These are phyloP conservation scores for Nakazawaea ambrosiae DNA, from an alignment of 805 yeast species.

Conservation along the genomic window DNA sequence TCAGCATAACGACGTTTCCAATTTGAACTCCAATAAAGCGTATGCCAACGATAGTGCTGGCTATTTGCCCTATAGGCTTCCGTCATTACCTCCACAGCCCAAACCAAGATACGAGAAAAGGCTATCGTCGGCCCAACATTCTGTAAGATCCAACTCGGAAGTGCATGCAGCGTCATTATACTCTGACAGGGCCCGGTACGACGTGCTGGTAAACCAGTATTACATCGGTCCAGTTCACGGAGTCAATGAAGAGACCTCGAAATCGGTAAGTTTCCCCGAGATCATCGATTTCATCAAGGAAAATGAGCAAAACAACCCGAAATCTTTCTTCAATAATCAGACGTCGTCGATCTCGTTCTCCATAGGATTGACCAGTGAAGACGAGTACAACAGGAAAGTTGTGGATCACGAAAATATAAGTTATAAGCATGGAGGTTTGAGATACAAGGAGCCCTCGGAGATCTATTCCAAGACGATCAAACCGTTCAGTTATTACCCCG, in stretches of 20 bases:
- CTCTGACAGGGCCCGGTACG: conserved; percentile 36
- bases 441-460: conserved; percentile 62
- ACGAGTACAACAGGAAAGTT: conserved; percentile 20
- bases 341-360: conserved; percentile 39
- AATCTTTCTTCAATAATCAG: conserved; percentile 25
- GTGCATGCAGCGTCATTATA: background rate
- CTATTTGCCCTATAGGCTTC: conserved; percentile 2
- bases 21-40: too few relatives aligned
- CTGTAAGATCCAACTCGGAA: background rate
- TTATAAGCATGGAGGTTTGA: conserved; percentile 26
- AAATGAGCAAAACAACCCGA: conserved; percentile 30
- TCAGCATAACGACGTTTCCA: too few relatives aligned
- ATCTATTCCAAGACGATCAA: conserved; percentile 66
- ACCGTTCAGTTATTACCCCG: conserved; percentile 88
- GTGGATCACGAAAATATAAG: conserved; percentile 11
- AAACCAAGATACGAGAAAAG: conserved; percentile 8
- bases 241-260: conserved; percentile 25
- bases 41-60: too few relatives aligned
- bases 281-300: conserved; percentile 39
- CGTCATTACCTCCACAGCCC: conserved; percentile 5
- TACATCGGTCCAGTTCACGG: conserved; percentile 44
- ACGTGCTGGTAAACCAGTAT: conserved; percentile 58
- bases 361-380: conserved; percentile 36
- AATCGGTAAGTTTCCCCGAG: conserved; percentile 50
- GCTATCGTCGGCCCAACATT: background rate